Evolutionary conservation across 176 grass and related monocot species (phyloP), one percentile per base, ranked within the genome.

Genomic region (Hordeum marinum): DNA sequence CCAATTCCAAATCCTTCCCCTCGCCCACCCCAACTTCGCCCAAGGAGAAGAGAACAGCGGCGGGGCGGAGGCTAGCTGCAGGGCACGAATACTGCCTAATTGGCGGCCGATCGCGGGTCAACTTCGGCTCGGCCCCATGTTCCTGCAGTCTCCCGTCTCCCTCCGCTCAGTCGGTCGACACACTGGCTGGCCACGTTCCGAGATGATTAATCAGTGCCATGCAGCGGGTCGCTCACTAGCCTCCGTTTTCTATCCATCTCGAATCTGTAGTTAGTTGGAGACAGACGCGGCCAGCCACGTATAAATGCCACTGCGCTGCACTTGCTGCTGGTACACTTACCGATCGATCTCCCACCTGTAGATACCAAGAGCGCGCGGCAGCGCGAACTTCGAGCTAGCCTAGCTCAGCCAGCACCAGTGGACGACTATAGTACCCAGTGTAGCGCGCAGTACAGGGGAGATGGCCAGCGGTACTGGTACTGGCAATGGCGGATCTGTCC

Each of bases 261-360:
- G 71, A 50, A 74, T 74, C 71, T 50, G 6, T 45, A 55, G 39
- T 3, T 24, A 23, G 35, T 64, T 64, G 61, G 11, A 21, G 52
- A 1, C 52, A 21, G 18, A 1, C 52, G 52, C 52, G 2, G 11
- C 23, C 12, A 7, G 61, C 64, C 69, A 45, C 25, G 71, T 74
- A 74, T 74, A 74, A 74, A 74, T 74, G 71, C 70, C 13, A 72
- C n/a, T n/a, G n/a, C n/a, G n/a, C 69, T 72, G 66, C 45, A 8
- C 50, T 55, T 20, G 52, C 52, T 73, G 70, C 71, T 50, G 71
- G 14, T 50, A 74, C 42, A 74, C 71, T 74, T 24, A 73, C 70
- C 40, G 37, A 0, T 13, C 50, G 8, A 68, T 68, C 10, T 1
- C 4, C 7, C 36, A 40, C 40, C 41, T 14, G 21, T 15, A 4